Evolutionary conservation across 306 rosid species (phyloP).

Genomic region (Carpinus fangiana): DNA sequence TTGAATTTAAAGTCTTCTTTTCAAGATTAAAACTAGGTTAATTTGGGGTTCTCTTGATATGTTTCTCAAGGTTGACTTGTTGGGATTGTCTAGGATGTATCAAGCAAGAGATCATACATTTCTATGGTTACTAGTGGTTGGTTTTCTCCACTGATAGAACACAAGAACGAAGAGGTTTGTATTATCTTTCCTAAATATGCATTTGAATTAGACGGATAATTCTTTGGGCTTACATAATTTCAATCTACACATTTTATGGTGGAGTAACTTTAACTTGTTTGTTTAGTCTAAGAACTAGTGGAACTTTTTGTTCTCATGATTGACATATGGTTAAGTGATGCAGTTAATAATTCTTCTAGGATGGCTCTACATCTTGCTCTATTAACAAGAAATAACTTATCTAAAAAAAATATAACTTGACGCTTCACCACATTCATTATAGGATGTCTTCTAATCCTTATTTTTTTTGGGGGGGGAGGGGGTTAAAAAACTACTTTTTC

Average conservation of each 20-base stretch:
- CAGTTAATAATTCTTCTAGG: background rate
- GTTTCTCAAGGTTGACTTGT: constrained; percentile 43
- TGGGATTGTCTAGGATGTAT: constrained; percentile 65
- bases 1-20: background rate
- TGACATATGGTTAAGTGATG: background rate
- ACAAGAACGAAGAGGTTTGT: constrained; percentile 60
- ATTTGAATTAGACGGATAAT: background rate
- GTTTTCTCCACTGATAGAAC: constrained; percentile 58
- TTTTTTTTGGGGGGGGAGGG: background rate
- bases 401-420: background rate
- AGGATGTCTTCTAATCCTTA: background rate
- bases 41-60: constrained; percentile 22
- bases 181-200: constrained; percentile 18
- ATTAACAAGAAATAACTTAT: background rate
- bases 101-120: constrained; percentile 48
- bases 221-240: no score
- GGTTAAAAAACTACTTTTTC: background rate
- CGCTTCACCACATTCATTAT: background rate
- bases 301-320: background rate
- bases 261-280: no score
- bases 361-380: constrained; percentile 15
- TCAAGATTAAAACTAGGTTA: constrained; percentile 25
- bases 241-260: background rate
- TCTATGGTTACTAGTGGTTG: constrained; percentile 47
- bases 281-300: background rate